Evolutionary conservation across 805 yeast species (phyloP), one percentile per base, ranked within the genome.

Genomic region (Myxozyma lipomycoides): DNA sequence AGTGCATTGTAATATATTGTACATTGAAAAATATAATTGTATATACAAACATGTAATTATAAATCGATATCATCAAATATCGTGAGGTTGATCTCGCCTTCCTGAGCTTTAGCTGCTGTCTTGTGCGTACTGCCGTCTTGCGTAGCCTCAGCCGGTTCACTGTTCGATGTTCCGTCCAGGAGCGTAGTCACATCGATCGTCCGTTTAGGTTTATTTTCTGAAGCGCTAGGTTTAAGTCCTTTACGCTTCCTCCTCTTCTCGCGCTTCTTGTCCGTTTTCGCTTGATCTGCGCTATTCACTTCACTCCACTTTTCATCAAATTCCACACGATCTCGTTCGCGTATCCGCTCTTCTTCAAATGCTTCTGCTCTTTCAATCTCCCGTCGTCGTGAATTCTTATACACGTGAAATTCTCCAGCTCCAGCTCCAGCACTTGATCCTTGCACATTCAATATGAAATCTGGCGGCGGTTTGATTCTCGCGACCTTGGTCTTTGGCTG

Each of bases 391-490:
- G 64, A 60, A 38, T 64, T 61, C 51, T 68, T 67, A 56, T 64
- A 67, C 19, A 63, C 59, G 51, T 67, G 71, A 48, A 67, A 67
- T 46, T 67, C 70, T n/a, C 71, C 71, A 1, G 71, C 64, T 6
- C 70, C 67, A 3, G 71, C 68, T n/a, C 67, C 72, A 4, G 71
- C 61, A 43, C 63, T 62, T 3, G 69, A 62, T 6, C 71, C 68
- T 17, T 64, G 59, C 17, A 64, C 61, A 38, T 64, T 63, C 28
- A 49, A 53, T 17, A 64, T 58, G 25, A 66, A 49, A 22, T 61
- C 69, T n/a, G 62, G 63, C 28, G 62, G 67, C 18, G 62, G 61
- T 19, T 64, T 43, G 40, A 28, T 30, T 21, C 41, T 30, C n/a
- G 30, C 43, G 9, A 47, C 40, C 37, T 49, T 56, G 17, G 52